phyloP scores from a whole-genome alignment of 2,329 filamentous ascomycete species.

The Scorias spongiosa region DNA sequence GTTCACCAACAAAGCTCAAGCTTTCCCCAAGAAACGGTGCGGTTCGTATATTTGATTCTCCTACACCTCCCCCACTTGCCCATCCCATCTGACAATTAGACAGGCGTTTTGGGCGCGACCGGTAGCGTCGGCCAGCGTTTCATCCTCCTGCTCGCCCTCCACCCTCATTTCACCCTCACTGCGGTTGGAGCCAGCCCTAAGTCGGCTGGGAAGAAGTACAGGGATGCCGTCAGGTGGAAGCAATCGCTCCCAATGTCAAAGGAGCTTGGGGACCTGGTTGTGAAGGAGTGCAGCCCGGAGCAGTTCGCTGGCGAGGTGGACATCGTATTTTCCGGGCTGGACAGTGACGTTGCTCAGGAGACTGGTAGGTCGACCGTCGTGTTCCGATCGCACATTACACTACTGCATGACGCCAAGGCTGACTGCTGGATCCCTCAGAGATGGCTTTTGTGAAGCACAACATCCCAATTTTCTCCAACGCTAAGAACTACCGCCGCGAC shows the following conservation, averaged over 20 bases:
- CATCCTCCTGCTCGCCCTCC: slow-evolving; percentile 76
- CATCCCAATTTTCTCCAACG: slow-evolving; percentile 89
- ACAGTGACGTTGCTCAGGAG: slow-evolving; percentile 82
- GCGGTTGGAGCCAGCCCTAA: slow-evolving; percentile 80
- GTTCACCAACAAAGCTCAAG: slow-evolving; percentile 22
- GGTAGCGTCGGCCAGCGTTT: slow-evolving; percentile 93
- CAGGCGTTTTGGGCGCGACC: slow-evolving; percentile 69
- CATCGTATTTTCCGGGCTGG: slow-evolving; percentile 80
- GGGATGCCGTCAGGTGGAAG: slow-evolving; percentile 90
- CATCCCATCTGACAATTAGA: slow-evolving; percentile 7
- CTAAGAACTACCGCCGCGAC: slow-evolving; percentile 90
- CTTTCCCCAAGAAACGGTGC: slow-evolving; percentile 38
- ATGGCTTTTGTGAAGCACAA: slow-evolving; percentile 81
- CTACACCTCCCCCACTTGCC: slow-evolving; percentile 14
- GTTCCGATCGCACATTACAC: background rate
- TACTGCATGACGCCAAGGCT: background rate
- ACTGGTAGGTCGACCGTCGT: slow-evolving; percentile 45
- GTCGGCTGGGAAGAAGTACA: slow-evolving; percentile 86
- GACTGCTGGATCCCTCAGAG: slow-evolving; percentile 36
- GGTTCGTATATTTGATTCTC: slow-evolving; percentile 23
- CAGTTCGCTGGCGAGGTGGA: slow-evolving; percentile 75
- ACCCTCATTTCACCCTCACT: slow-evolving; percentile 74
- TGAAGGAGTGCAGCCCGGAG: slow-evolving; percentile 68
- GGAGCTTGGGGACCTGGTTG: slow-evolving; percentile 60
- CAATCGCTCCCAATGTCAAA: slow-evolving; percentile 70